Percentiles rank a stretch among this genome's conserved stretches.
phyloP scores from a whole-genome alignment of 148 eudicot genomes.

The Vaccinium myrtillus region DNA sequence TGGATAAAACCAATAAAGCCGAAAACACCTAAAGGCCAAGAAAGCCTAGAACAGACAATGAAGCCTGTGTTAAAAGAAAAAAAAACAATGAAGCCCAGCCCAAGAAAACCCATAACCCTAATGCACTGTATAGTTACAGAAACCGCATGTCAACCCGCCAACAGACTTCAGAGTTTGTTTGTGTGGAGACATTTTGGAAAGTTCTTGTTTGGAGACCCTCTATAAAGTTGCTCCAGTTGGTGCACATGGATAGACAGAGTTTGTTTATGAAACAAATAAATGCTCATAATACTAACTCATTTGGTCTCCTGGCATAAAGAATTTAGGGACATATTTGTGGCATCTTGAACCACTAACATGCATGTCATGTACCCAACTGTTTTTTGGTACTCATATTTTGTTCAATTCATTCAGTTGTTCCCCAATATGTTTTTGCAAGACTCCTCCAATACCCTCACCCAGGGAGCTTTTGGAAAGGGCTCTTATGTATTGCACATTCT shows the following conservation, averaged over 20 bases:
- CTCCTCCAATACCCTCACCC: background rate
- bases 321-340: background rate
- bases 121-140: too few species aligned
- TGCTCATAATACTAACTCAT: background rate
- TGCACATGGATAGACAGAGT: background rate
- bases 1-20: too few species aligned
- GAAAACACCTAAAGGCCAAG: too few species aligned
- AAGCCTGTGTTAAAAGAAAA: too few species aligned
- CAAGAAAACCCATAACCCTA: too few species aligned
- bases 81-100: too few species aligned
- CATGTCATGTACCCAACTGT: background rate
- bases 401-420: too few species aligned
- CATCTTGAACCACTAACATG: background rate
- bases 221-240: background rate
- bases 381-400: background rate
- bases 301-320: background rate
- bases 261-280: background rate
- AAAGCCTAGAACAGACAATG: too few species aligned
- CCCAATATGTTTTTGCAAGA: background rate
- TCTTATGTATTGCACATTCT: background rate
- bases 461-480: constrained; percentile 2
- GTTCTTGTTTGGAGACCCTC: background rate
- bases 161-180: too few species aligned
- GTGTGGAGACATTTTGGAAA: background rate
- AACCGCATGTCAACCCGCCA: background rate